phyloP scores from a whole-genome alignment of 106 monocot species.

The Allium fistulosum region DNA sequence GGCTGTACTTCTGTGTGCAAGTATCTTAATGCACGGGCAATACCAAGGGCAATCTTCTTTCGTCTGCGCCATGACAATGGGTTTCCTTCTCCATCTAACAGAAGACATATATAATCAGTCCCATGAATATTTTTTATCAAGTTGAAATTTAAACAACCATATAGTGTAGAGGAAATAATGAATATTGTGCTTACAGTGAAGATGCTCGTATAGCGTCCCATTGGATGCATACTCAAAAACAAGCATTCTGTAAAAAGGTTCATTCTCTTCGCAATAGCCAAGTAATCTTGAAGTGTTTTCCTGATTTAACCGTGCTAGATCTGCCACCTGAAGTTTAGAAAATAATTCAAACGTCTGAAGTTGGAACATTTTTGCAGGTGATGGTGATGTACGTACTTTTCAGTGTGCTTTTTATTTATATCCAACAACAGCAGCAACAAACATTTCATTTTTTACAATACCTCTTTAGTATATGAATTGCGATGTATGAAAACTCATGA shows the following conservation, averaged over 20 bases:
- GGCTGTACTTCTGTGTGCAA: constrained; percentile 88
- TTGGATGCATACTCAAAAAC: constrained; percentile 96
- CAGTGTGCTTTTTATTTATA: too few species aligned
- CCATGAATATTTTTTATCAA: too few species aligned
- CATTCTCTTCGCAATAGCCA: constrained; percentile 76
- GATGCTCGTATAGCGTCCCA: constrained; percentile 92
- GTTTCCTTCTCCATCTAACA: constrained; percentile 63
- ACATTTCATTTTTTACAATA: too few species aligned
- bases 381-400: too few species aligned
- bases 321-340: constrained; percentile 51
- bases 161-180: not conserved
- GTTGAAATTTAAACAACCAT: too few species aligned
- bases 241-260: constrained; percentile 88
- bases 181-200: constrained; percentile 64
- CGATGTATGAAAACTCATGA: too few species aligned
- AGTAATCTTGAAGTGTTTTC: constrained; percentile 71
- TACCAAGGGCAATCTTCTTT: constrained; percentile 77
- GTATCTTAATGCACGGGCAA: constrained; percentile 74
- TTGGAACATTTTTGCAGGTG: too few species aligned
- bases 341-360: too few species aligned
- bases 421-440: too few species aligned
- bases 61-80: constrained; percentile 84
- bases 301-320: constrained; percentile 72
- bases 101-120: not conserved
- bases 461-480: too few species aligned